A percentile compares a stretch with the other conserved stretches of the same genome.
phyloP scores from a whole-genome alignment of 2,329 filamentous ascomycete species.

The Penicillium sclerotigenum region DNA sequence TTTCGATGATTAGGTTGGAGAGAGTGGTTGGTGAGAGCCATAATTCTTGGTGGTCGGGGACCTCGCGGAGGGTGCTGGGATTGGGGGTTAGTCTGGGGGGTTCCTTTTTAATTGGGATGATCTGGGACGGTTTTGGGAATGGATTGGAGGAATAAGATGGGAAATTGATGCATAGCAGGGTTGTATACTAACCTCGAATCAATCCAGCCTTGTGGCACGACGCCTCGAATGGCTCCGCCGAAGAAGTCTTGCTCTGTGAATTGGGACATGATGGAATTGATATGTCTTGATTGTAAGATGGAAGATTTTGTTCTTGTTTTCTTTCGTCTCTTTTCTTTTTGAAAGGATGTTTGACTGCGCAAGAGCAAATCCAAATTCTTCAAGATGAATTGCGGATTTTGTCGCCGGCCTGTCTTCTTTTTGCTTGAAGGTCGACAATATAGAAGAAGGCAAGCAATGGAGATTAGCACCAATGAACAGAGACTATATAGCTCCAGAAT shows the following conservation, averaged over 20 bases:
- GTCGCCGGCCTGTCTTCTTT: neutral
- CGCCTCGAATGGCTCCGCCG: conserved; percentile 35
- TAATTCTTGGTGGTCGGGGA: conserved; percentile 74
- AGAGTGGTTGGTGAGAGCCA: conserved; percentile 81
- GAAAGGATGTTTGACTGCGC: neutral
- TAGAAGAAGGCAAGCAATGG: neutral
- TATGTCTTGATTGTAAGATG: neutral
- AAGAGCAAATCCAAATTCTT: neutral
- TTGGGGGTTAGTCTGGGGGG: conserved; percentile 9
- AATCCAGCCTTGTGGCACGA: conserved; percentile 35
- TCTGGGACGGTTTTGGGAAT: neutral
- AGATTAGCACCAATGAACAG: neutral
- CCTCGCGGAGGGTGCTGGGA: conserved; percentile 35
- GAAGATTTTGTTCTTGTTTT: neutral
- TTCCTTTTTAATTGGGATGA: neutral
- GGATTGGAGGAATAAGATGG: neutral
- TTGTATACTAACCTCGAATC: conserved; percentile 34
- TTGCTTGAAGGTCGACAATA: neutral
- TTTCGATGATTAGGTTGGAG: conserved; percentile 84
- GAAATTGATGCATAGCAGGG: neutral
- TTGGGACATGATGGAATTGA: conserved; percentile 21
- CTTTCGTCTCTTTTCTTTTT: neutral
- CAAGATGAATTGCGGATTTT: neutral
- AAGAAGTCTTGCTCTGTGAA: conserved; percentile 32
- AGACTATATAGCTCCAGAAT: neutral